phyloP scores from a whole-genome alignment of 2,329 filamentous ascomycete species.

The Helotiales sp. region DNA sequence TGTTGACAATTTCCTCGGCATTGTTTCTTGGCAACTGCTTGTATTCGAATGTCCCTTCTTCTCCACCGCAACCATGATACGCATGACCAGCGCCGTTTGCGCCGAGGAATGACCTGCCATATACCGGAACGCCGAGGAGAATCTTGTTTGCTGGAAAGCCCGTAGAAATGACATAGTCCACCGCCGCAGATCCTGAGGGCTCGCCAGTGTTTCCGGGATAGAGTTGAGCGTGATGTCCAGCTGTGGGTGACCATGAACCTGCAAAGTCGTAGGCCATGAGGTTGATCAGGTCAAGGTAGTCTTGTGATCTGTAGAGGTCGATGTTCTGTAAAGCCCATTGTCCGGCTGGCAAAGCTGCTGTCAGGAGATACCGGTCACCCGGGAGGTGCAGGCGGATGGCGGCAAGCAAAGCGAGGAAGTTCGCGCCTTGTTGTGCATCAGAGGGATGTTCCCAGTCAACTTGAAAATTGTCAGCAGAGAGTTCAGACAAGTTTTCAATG shows the following conservation, averaged over 20 bases:
- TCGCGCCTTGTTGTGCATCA: slow-evolving; percentile 66
- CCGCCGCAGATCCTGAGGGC: slow-evolving; percentile 68
- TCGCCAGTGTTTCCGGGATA: slow-evolving; percentile 63
- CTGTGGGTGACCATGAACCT: slow-evolving; percentile 69
- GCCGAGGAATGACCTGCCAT: slow-evolving; percentile 75
- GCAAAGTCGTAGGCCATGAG: slow-evolving; percentile 82
- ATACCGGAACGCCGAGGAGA: slow-evolving; percentile 75
- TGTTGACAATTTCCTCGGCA: slow-evolving; percentile 71
- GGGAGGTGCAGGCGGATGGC: slow-evolving; percentile 71
- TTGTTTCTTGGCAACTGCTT: slow-evolving; percentile 65
- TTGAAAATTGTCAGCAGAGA: slow-evolving; percentile 44
- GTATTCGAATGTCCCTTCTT: slow-evolving; percentile 77
- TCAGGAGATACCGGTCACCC: slow-evolving; percentile 70
- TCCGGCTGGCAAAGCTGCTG: slow-evolving; percentile 73
- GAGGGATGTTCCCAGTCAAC: slow-evolving; percentile 83
- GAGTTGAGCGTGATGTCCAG: slow-evolving; percentile 78
- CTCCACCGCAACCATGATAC: slow-evolving; percentile 60
- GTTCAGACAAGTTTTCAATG: background rate
- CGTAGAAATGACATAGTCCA: slow-evolving; percentile 67
- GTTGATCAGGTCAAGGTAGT: slow-evolving; percentile 76
- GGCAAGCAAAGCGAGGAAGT: slow-evolving; percentile 73
- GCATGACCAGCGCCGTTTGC: slow-evolving; percentile 68
- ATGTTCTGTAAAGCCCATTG: slow-evolving; percentile 71
- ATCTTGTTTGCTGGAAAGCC: slow-evolving; percentile 75
- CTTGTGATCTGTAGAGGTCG: slow-evolving; percentile 64